phyloP scores from a whole-genome alignment of 768 basidiomycete genomes.

The Favolaschia claudopus region DNA sequence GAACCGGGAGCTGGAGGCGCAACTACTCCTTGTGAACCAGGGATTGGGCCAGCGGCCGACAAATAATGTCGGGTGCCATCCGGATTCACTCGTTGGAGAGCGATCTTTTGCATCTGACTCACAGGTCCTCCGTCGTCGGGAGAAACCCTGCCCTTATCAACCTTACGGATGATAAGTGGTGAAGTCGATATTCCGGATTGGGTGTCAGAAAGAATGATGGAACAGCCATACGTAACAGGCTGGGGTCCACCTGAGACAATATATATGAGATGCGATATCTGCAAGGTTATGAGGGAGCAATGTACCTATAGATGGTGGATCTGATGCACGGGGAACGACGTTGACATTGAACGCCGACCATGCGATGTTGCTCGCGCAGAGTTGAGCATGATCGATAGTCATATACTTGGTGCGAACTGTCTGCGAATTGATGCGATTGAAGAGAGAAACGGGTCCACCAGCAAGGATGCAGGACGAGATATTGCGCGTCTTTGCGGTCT shows the following conservation, averaged over 20 bases:
- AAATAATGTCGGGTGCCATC: conserved; percentile 89
- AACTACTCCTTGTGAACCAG: conserved; percentile 75
- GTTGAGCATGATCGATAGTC: conserved; percentile 84
- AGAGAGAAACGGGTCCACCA: conserved; percentile 89
- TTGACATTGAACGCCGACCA: conserved; percentile 97
- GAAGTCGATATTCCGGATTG: conserved; percentile 87
- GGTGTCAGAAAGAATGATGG: conserved; percentile 85
- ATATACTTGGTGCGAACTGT: conserved; percentile 98
- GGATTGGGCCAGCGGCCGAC: conserved; percentile 86
- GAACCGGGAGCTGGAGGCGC: conserved; percentile 78
- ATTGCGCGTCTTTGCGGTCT: conserved; percentile 94
- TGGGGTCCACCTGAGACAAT: conserved; percentile 66
- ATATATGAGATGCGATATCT: conserved; percentile 49
- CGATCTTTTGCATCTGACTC: conserved; percentile 97
- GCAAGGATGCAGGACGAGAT: conserved; percentile 90
- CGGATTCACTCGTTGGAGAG: conserved; percentile 81
- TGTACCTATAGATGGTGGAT: conserved; percentile 70
- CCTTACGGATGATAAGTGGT: conserved; percentile 88
- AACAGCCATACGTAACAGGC: conserved; percentile 91
- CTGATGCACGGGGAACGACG: conserved; percentile 78
- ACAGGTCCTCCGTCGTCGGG: conserved; percentile 91
- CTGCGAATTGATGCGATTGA: conserved; percentile 96
- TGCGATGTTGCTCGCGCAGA: conserved; percentile 88
- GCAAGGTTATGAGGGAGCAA: conserved; percentile 59
- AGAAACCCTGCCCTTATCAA: conserved; percentile 89